phyloP scores from a whole-genome alignment of 768 basidiomycete species.

The Auricularia cornea region DNA sequence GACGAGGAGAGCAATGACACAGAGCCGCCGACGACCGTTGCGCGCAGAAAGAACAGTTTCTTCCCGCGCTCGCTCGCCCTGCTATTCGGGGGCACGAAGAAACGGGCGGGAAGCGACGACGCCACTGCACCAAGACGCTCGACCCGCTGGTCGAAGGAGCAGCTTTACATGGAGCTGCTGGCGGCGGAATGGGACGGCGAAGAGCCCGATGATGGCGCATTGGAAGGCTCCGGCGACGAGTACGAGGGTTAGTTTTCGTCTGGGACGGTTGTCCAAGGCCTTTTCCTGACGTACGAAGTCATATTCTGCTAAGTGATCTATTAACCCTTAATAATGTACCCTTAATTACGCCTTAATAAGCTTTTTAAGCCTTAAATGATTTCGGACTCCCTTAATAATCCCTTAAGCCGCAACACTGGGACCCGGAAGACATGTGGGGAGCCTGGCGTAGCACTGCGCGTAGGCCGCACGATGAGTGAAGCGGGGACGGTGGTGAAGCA shows the following conservation, averaged over 20 bases:
- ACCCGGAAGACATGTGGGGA: too few relatives aligned
- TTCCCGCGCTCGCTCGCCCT: neutral
- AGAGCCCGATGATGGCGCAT: neutral
- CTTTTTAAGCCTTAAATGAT: too few relatives aligned
- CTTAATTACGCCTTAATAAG: too few relatives aligned
- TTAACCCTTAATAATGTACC: too few relatives aligned
- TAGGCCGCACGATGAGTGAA: too few relatives aligned
- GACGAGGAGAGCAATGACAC: neutral
- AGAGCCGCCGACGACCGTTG: neutral
- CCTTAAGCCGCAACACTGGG: too few relatives aligned
- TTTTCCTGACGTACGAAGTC: too few relatives aligned
- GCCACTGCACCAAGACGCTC: neutral
- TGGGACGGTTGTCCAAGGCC: too few relatives aligned
- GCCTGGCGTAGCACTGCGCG: too few relatives aligned
- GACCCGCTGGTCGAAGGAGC: neutral
- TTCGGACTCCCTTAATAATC: too few relatives aligned
- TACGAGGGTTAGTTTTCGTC: neutral
- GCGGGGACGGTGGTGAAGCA: too few relatives aligned
- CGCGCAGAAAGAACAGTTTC: neutral
- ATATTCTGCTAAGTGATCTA: too few relatives aligned
- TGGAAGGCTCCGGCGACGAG: neutral
- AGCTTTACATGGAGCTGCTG: neutral
- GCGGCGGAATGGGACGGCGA: neutral
- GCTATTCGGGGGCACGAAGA: neutral
- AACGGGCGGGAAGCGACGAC: neutral